phyloP scores from a whole-genome alignment of 2,329 filamentous ascomycete species.

The Metarhizium humberi region DNA sequence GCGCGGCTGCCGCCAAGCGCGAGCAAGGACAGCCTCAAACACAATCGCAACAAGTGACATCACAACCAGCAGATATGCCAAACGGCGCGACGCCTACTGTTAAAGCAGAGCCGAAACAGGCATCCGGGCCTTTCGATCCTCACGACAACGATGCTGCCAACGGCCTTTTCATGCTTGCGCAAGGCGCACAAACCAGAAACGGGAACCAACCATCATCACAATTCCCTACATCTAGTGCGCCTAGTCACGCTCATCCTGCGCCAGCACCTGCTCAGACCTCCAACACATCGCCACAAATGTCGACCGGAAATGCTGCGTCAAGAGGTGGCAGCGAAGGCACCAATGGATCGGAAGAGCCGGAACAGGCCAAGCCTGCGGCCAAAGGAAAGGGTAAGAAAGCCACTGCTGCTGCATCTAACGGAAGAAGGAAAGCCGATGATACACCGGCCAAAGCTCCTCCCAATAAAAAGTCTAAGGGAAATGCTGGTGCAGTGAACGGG shows the following conservation, averaged over 20 bases:
- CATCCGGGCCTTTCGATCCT: conserved; percentile 65
- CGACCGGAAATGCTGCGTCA: conserved; percentile 35
- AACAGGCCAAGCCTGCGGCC: conserved; percentile 54
- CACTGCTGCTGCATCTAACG: conserved; percentile 39
- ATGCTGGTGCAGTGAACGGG: conserved; percentile 15
- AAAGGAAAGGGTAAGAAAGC: conserved; percentile 64
- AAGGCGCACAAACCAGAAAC: conserved; percentile 58
- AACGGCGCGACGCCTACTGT: conserved; percentile 26
- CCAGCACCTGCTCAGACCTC: conserved; percentile 23
- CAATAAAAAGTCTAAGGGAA: conserved; percentile 60
- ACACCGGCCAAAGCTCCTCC: conserved; percentile 50
- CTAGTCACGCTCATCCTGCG: conserved; percentile 40
- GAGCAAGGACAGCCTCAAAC: conserved; percentile 31
- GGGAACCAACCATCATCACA: conserved; percentile 41
- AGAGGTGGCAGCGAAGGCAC: conserved; percentile 60
- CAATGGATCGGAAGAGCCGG: conserved; percentile 63
- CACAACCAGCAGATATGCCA: conserved; percentile 45
- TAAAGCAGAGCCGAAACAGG: conserved; percentile 41
- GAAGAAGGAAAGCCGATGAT: conserved; percentile 71
- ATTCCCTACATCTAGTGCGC: conserved; percentile 36
- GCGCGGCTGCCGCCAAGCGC: conserved; percentile 58
- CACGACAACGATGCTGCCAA: conserved; percentile 95
- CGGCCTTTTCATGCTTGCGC: conserved; percentile 82
- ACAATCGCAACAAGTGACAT: conserved; percentile 24
- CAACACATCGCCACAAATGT: conserved; percentile 42